Evolutionary conservation across 495 filamentous ascomycete species (phyloP).

Genomic region (Penicillium egyptiacum): DNA sequence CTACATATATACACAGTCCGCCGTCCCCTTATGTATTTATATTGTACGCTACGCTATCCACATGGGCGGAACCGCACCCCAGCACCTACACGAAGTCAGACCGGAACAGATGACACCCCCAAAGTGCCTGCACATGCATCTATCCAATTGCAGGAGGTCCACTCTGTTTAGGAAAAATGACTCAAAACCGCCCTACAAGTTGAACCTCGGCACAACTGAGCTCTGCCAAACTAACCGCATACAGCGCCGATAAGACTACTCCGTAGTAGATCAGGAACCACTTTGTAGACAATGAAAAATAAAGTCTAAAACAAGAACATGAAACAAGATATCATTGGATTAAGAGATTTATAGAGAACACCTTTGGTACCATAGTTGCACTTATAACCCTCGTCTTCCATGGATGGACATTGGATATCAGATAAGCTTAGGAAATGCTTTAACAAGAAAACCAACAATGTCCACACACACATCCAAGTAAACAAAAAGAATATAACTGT

Average conservation of each 20-base stretch:
- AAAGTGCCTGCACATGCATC: slow-evolving; percentile 4
- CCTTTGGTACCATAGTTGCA: background rate
- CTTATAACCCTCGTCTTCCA: background rate
- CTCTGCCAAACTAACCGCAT: slow-evolving; percentile 11
- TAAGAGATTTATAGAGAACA: background rate
- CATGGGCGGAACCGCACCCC: background rate
- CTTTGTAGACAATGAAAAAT: background rate
- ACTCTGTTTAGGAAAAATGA: slow-evolving; percentile 19
- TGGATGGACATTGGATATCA: background rate
- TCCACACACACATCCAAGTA: background rate
- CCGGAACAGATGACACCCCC: slow-evolving; percentile 11
- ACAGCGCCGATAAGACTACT: slow-evolving; percentile 8
- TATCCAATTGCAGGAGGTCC: slow-evolving; percentile 9
- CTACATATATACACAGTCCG: background rate
- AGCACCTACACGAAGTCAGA: slow-evolving; percentile 15
- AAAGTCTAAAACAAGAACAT: background rate
- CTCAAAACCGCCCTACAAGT: slow-evolving; percentile 23
- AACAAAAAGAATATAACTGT: background rate
- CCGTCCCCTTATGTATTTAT: background rate
- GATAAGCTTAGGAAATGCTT: background rate
- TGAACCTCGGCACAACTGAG: slow-evolving; percentile 29
- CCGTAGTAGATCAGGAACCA: slow-evolving; percentile 4
- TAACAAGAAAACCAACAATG: background rate
- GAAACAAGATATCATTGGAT: background rate
- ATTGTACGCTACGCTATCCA: background rate